phyloP scores from a whole-genome alignment of 345 rosid genomes.

The Sisymbrium altissimum region DNA sequence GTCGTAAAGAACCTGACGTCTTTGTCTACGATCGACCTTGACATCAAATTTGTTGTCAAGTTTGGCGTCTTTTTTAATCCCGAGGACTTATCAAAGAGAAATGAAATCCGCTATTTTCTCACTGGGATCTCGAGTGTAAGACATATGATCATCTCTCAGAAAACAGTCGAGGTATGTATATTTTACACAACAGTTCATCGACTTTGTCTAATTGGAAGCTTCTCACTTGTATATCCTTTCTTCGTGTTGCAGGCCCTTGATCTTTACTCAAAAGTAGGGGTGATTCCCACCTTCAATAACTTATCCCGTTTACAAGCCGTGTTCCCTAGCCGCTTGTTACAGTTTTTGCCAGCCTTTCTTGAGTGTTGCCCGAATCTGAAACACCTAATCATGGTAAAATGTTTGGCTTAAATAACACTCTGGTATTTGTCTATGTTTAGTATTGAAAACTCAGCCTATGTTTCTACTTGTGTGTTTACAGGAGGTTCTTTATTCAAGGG shows the following conservation, averaged over 20 bases:
- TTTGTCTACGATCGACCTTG: background rate
- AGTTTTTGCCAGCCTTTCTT: background rate
- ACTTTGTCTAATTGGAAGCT: background rate
- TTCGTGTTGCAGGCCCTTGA: conserved; percentile 3
- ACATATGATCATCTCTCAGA: conserved; percentile 14
- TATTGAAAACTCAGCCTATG: background rate
- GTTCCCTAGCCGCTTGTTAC: background rate
- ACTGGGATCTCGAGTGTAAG: background rate
- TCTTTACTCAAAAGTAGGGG: background rate
- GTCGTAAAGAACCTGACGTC: conserved; percentile 8
- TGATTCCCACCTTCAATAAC: conserved; percentile 10
- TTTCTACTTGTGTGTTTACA: background rate
- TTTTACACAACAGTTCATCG: background rate
- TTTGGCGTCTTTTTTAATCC: background rate
- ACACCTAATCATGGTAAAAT: conserved; percentile 17
- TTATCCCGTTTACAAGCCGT: background rate
- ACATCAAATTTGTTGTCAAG: background rate
- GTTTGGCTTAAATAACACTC: background rate
- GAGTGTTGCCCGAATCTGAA: conserved; percentile 21
- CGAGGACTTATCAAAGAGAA: background rate
- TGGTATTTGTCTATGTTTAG: background rate
- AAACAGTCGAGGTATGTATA: background rate
- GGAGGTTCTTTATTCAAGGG: background rate
- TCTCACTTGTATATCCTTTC: background rate
- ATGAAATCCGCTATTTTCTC: background rate